Base-by-base conservation (phyloP, 495 filamentous ascomycete species). In the Penicillium cosmopolitanum region DNA sequence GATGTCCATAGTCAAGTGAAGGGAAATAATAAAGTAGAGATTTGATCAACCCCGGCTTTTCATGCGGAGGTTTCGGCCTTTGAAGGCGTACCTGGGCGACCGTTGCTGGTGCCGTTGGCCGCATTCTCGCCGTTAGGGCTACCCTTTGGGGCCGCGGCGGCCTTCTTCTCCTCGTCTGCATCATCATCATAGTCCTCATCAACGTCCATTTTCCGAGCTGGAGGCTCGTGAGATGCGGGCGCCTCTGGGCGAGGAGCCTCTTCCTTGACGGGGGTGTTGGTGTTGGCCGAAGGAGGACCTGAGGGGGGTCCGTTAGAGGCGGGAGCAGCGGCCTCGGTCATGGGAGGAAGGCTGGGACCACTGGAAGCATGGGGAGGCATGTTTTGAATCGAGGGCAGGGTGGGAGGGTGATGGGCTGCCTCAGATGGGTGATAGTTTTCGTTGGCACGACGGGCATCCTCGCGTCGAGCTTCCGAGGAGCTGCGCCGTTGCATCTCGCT, bases 161-260 rank as follows among this genome's bases (percentile, higher is more conserved):
- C 66, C 68, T 88, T 85, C 74, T 96, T 93, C 50, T 96, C 88
- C 61, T 96, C 93, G 54, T 89, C 89, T 15, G 76, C 86, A 31
- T 91, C 92, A 63, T 96, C 93, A 72, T 97, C 94, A 64, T 98
- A 96, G 60, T 96, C 87, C 72, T 98, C 94, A 69, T 98, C 95
- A 44, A 98, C 89, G 21, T 98, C 95, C 87, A 98, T 96, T 72
- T 96, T 95, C 9, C 95, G 84, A 35, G 90, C 89, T 6, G 95
- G 91, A 12, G 93, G 84, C 76, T 98, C 95, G 47, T 86, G 84
- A 21, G 80, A 73, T n/a, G 84, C 76, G 50, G 78, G 77, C 19
- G 80, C 78, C 63, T 88, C 86, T n/a, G 81, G 77, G 31, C 80
- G 78, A 40, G 69, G 60, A 57, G 77, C 66, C 43, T 80, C 80